Evolutionary conservation across 108 stramenopile species (phyloP).

Genomic region (Chaetoceros tenuissimus): DNA sequence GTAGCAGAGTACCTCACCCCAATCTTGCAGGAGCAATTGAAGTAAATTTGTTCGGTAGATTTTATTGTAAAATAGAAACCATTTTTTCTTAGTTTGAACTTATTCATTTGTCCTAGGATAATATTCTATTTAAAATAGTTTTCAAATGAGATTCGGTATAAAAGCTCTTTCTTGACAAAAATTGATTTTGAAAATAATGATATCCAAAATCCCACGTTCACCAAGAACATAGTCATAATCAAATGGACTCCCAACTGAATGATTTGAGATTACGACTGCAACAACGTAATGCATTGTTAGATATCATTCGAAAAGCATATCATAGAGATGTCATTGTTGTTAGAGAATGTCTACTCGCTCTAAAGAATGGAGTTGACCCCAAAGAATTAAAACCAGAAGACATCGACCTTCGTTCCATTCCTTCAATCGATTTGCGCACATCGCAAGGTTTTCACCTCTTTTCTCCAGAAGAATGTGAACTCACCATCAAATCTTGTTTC

Average conservation of each 20-base stretch:
- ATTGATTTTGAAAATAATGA: neutral
- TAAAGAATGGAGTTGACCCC: conserved; percentile 2
- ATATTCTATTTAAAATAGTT: neutral
- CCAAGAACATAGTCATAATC: no score
- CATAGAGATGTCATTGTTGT: conserved; percentile 33
- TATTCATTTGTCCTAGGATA: neutral
- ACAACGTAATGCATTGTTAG: conserved; percentile 27
- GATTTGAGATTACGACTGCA: conserved; percentile 22
- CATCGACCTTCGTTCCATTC: conserved; percentile 14
- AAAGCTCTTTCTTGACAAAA: neutral
- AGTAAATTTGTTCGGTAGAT: conserved; percentile 18
- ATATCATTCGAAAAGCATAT: conserved; percentile 35
- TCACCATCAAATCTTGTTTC: conserved; percentile 21
- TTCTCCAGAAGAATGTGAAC: conserved; percentile 37
- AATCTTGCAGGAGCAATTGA: conserved; percentile 68
- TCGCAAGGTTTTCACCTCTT: conserved; percentile 26
- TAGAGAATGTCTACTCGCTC: conserved; percentile 21
- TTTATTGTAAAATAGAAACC: no score
- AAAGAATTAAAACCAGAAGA: neutral
- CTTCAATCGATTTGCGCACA: conserved; percentile 30
- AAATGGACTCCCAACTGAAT: no score
- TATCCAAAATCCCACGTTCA: no score
- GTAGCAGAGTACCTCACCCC: conserved; percentile 85
- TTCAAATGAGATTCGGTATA: neutral
- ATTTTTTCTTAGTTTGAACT: neutral